A percentile compares a stretch with the other conserved stretches of the same genome.
phyloP scores from a whole-genome alignment of 495 filamentous ascomycete species.

The Daldinia grandis region DNA sequence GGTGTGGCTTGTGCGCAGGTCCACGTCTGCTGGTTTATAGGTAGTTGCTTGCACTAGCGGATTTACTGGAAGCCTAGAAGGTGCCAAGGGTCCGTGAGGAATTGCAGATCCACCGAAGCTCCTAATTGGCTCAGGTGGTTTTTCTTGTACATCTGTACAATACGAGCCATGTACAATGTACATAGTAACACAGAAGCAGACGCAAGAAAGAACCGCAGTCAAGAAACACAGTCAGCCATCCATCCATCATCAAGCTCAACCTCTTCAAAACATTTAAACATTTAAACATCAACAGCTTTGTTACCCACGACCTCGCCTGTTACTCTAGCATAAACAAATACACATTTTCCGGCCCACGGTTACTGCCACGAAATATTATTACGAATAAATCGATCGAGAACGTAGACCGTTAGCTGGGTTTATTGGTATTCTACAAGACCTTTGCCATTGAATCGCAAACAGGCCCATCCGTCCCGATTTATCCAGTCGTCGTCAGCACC shows the following conservation, averaged over 20 bases:
- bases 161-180: constrained; percentile 12
- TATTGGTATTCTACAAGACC: not conserved
- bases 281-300: constrained; percentile 19
- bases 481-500: constrained; percentile 33
- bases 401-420: not conserved
- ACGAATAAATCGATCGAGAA: constrained; percentile 22
- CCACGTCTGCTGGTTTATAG: constrained; percentile 1
- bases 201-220: not conserved
- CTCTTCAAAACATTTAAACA: constrained; percentile 40
- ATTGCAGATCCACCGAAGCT: constrained; percentile 25
- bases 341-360: constrained; percentile 4
- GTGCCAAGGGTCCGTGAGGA: not conserved
- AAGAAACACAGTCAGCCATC: constrained; percentile 22
- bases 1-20: constrained; percentile 20
- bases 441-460: constrained; percentile 27
- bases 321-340: not conserved
- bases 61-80: not conserved
- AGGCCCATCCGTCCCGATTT: constrained; percentile 23
- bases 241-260: constrained; percentile 35
- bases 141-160: constrained; percentile 42
- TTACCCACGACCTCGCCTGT: constrained; percentile 2
- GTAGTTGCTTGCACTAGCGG: not conserved
- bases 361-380: constrained; percentile 14
- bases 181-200: constrained; percentile 11
- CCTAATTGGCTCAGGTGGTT: constrained; percentile 18